A percentile compares a stretch with the other conserved stretches of the same genome.
Conservation (phyloP, 148 eudicot species). For the Oxyria digyna region DNA sequence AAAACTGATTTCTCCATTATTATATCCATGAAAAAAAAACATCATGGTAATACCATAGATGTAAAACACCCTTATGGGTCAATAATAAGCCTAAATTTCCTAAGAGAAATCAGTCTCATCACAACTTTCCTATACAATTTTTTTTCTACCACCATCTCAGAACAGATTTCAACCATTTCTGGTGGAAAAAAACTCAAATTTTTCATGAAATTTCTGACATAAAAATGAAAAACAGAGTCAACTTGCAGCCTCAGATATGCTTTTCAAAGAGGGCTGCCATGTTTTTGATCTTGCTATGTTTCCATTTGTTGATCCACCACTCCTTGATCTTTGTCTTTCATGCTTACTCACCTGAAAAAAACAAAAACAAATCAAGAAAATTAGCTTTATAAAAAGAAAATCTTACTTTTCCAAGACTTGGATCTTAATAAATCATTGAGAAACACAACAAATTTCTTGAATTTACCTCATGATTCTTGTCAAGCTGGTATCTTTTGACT, state of each 20-base stretch:
- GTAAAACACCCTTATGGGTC: slow-evolving; percentile 16
- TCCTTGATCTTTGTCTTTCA: slow-evolving; percentile 40
- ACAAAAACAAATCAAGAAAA: not conserved
- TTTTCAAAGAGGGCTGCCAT: slow-evolving; percentile 80
- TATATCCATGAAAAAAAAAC: slow-evolving; percentile 5
- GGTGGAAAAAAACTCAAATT: not conserved
- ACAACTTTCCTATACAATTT: slow-evolving; percentile 3
- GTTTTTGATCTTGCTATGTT: slow-evolving; percentile 38
- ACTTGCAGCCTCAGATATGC: slow-evolving; percentile 80
- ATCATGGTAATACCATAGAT: slow-evolving; percentile 13
- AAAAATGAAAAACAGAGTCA: slow-evolving; percentile 17
- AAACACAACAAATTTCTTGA: not conserved
- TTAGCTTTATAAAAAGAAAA: not conserved
- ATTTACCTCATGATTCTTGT: slow-evolving; percentile 44
- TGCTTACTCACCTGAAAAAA: slow-evolving; percentile 45
- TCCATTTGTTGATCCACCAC: slow-evolving; percentile 23
- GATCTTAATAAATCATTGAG: not conserved
- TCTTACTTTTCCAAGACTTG: not conserved
- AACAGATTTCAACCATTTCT: not conserved
- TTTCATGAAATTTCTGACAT: not conserved
- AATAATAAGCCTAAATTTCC: slow-evolving; percentile 13
- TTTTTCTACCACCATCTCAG: not conserved
- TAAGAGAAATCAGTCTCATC: slow-evolving; percentile 15
- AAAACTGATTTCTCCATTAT: slow-evolving; percentile 2
- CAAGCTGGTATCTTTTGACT: slow-evolving; percentile 32